Conservation (phyloP, 1,284 basidiomycete species). For the Chiua sp. region DNA sequence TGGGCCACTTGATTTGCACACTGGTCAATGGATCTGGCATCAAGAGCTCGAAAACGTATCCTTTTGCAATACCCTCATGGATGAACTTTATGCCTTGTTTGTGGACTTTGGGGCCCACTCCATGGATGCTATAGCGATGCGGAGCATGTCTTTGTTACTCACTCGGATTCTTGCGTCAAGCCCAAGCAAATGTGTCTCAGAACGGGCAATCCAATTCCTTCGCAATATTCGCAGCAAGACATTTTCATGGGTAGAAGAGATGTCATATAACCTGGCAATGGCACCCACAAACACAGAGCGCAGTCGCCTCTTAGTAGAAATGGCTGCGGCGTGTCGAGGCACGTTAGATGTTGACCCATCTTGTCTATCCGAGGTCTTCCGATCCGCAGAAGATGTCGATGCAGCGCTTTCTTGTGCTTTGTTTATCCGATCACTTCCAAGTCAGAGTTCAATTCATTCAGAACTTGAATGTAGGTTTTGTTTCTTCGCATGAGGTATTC, state of each 20-base stretch:
- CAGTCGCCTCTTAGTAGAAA: conserved; percentile 30
- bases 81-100: conserved; percentile 36
- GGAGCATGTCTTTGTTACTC: conserved; percentile 38
- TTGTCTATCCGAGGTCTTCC: no score
- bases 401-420: no score
- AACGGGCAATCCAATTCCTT: conserved; percentile 31
- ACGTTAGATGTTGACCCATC: no score
- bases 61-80: conserved; percentile 41
- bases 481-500: no score
- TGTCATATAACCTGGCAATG: conserved; percentile 29
- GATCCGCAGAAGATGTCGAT: no score
- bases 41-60: conserved; percentile 28
- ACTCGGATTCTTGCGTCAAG: conserved; percentile 41
- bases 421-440: no score
- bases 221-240: conserved; percentile 35
- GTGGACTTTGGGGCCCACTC: conserved; percentile 41
- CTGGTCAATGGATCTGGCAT: conserved; percentile 37
- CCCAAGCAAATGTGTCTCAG: conserved; percentile 3
- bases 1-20: conserved; percentile 31
- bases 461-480: no score
- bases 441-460: no score
- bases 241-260: conserved; percentile 42
- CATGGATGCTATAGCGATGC: conserved; percentile 40
- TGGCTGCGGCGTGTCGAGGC: conserved; percentile 32
- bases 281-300: conserved; percentile 25